Base-by-base conservation (phyloP, 2,329 filamentous ascomycete genomes). In the Diaporthe longicolla region DNA sequence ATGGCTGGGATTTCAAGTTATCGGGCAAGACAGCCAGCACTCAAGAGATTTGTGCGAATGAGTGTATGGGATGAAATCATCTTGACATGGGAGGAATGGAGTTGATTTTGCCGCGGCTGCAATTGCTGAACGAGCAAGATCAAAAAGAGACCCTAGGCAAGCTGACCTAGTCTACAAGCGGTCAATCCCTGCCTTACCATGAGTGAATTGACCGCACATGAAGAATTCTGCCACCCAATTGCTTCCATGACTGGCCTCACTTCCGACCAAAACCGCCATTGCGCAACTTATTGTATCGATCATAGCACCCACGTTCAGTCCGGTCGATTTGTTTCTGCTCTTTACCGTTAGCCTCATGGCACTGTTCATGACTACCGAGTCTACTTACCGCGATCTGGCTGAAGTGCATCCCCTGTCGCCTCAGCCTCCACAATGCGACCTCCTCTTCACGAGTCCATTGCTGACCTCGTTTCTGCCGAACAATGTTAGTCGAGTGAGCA, bases 261-360 rank as follows among this genome's bases (percentile, higher is more conserved):
- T 71, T 32, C 32, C 66, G 52, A 32, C 74, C 74, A 35, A 69
- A 71, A 2, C 69, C 74, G 32, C 65, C 72, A 13, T 75, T 74
- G 26, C 74, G 74, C 50, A 75, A 71, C 11, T 74, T 75, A n/a
- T 75, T 75, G 40, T 70, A 75, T 8, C 74, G 72, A 15, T 75
- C 74, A 17, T 75, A 75, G 15, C 74, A 75, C 1, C 74, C 74
- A 40, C 74, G 59, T 43, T 75, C 74, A 3, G 74, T 75, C 19
- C 74, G 68, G 26, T 75, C 74, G 29, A 75, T 75, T 3, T 71
- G 68, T 19, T 63, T 69, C 74, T 75, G 15, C 29, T 11, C 4
- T 21, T 1, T 3, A 8, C 10, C 19, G 29, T 26, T 26, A 68
- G 48, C 1, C 29, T 32, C 24, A 17, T 13, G 7, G 13, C 13